Percentiles rank a stretch among this genome's conserved stretches.
Evolutionary conservation across 1,284 basidiomycete genomes (phyloP).

Genomic region (Acaromyces ingoldii): DNA sequence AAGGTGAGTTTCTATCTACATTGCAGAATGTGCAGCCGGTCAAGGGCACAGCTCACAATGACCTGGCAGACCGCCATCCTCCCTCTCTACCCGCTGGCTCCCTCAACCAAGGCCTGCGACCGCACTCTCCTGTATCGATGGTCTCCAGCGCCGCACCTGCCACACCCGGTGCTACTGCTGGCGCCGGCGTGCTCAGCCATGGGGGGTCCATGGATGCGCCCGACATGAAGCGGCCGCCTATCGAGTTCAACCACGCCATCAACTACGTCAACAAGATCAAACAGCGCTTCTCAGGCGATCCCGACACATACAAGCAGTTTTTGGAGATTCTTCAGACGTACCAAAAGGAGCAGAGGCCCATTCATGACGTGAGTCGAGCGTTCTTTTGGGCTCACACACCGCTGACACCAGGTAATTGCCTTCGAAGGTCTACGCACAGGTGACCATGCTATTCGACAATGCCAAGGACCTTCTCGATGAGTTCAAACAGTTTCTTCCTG

Average conservation of each 20-base stretch:
- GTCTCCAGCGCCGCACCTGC: constrained; percentile 11
- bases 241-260: constrained; percentile 95
- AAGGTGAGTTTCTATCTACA: too few relatives aligned
- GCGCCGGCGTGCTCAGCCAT: constrained; percentile 18
- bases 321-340: constrained; percentile 96
- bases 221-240: constrained; percentile 51
- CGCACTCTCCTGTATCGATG: constrained; percentile 8
- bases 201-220: background rate
- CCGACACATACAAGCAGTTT: constrained; percentile 96
- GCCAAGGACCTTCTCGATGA: constrained; percentile 88
- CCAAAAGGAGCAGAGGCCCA: constrained; percentile 84
- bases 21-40: too few relatives aligned
- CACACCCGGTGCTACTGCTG: constrained; percentile 20
- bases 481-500: constrained; percentile 94
- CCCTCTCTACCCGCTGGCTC: constrained; percentile 8
- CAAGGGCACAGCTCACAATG: constrained; percentile 1
- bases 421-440: constrained; percentile 79
- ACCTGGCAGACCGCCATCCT: background rate
- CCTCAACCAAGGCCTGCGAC: background rate
- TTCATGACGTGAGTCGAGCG: constrained; percentile 70
- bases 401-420: background rate
- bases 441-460: constrained; percentile 84
- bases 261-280: constrained; percentile 99
- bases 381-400: background rate
- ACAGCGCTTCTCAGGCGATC: constrained; percentile 81